phyloP scores from a whole-genome alignment of 75 land plant genomes.

The Sequoia sempervirens region DNA sequence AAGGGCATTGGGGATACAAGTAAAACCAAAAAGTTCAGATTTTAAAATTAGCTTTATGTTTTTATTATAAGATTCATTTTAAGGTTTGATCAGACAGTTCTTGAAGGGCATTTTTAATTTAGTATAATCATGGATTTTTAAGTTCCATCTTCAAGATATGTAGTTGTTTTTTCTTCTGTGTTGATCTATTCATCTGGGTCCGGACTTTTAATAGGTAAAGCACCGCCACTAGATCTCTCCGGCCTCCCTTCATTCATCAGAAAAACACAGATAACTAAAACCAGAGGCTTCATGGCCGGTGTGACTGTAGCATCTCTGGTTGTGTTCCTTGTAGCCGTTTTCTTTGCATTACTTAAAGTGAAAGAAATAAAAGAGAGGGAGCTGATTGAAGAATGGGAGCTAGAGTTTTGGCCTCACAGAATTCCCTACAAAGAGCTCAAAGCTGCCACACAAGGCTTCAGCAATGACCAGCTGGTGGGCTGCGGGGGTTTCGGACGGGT shows the following conservation, averaged over 20 bases:
- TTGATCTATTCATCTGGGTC: too few relatives aligned
- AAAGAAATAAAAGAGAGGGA: neutral
- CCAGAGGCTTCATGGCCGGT: neutral
- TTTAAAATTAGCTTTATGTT: too few relatives aligned
- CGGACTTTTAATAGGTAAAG: neutral
- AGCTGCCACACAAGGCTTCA: conserved; percentile 40
- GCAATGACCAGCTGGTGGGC: conserved; percentile 7
- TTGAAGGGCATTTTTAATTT: too few relatives aligned
- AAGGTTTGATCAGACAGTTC: too few relatives aligned
- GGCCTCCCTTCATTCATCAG: neutral
- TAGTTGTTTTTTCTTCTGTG: too few relatives aligned
- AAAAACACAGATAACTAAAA: neutral
- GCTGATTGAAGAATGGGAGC: conserved; percentile 8
- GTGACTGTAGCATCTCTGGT: neutral
- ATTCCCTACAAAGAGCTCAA: conserved; percentile 35
- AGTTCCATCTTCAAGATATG: too few relatives aligned
- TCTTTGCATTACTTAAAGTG: neutral
- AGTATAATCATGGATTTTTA: too few relatives aligned
- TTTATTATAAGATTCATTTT: too few relatives aligned
- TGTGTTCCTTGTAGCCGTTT: neutral
- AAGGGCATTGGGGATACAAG: too few relatives aligned
- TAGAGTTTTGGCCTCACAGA: conserved; percentile 28
- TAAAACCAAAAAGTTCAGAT: too few relatives aligned
- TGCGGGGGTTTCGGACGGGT: conserved; percentile 18
- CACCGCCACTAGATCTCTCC: neutral